phyloP scores from a whole-genome alignment of 192 early-diverging fungal species.

The Haplosporangium gracile region DNA sequence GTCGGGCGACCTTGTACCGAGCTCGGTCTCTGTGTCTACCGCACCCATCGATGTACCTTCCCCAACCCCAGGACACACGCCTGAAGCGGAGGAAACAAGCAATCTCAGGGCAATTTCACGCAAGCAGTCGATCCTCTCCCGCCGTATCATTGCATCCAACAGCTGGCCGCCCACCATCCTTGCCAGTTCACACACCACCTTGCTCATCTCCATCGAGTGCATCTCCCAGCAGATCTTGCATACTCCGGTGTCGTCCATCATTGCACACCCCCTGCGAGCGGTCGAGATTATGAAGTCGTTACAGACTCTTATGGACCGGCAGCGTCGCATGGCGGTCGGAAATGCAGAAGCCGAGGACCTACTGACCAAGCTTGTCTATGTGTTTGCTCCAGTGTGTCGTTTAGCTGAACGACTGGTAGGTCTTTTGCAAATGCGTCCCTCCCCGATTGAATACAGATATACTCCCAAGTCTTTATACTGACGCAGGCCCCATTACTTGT shows the following conservation, averaged over 20 bases:
- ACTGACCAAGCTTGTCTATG: constrained; percentile 68
- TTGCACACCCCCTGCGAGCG: constrained; percentile 52
- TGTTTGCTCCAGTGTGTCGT: constrained; percentile 71
- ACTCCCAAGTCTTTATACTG: neutral
- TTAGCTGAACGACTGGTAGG: constrained; percentile 72
- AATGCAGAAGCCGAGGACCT: constrained; percentile 74
- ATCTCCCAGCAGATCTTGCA: constrained; percentile 66
- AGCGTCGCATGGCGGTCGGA: constrained; percentile 67
- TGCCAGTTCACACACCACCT: constrained; percentile 67
- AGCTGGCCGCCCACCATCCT: constrained; percentile 75
- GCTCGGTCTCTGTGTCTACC: neutral
- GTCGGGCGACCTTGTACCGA: neutral
- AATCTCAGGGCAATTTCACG: constrained; percentile 20
- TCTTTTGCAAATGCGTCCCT: neutral
- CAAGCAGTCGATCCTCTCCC: constrained; percentile 46
- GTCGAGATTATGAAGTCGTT: constrained; percentile 75
- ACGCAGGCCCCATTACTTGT: neutral
- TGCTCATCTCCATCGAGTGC: constrained; percentile 66
- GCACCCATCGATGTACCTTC: constrained; percentile 24
- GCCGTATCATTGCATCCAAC: constrained; percentile 67
- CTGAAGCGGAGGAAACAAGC: constrained; percentile 7
- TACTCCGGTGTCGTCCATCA: constrained; percentile 60
- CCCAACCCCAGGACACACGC: neutral
- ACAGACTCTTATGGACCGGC: constrained; percentile 70
- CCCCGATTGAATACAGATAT: neutral